Base-by-base conservation (phyloP, 441 rosid species). In the Euphorbia schlechtendalii region DNA sequence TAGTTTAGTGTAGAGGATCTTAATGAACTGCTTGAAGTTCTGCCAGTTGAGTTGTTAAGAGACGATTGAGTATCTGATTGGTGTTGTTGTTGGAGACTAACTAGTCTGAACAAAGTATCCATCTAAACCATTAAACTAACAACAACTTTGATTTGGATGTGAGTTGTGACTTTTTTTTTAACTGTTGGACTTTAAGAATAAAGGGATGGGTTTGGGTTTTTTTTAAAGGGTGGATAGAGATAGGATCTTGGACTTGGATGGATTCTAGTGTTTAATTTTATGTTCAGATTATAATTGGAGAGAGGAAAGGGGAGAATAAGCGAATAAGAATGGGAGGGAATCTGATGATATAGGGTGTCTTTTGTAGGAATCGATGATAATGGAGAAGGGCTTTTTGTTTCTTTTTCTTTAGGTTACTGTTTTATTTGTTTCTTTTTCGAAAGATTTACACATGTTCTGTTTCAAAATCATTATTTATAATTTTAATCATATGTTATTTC, bases 21-120 rank as follows among this genome's bases (percentile, higher is more conserved):
- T 32, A 32, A 2, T 51, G 96, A 87, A 84, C 88, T 87, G 77
- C 92, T 85, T 22, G 98, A 87, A 72, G 81, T 90, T 78, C 81
- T 80, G 77, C 89, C 86, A 6, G 74, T 74, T 27, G 87, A 81
- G 63, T 84, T 65, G 41, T 65, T 82, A 72, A 74, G 73, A 64
- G 34, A 32, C 6, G 86, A 82, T 65, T 83, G 88, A 78, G 15
- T 46, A 17, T 89, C 89, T 24, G 91, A 82, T 70, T 82, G 83
- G 65, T 78, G 81, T 59, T 36, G 60, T 36, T 59, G 65, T 75
- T 83, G 92, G 62, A 85, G 83, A 81, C 76, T 85, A 20, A 88
- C 95, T 45, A 93, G 77, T 66, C 95, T 85, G 73, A 90, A 90
- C 88, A 93, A 79, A 61, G 98, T 90, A 86, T 93, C 97, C 98